Percentiles rank a stretch among this genome's conserved stretches.
phyloP scores from a whole-genome alignment of 225 moss, liverwort and hornwort genomes.

The Takakia lepidozioides region DNA sequence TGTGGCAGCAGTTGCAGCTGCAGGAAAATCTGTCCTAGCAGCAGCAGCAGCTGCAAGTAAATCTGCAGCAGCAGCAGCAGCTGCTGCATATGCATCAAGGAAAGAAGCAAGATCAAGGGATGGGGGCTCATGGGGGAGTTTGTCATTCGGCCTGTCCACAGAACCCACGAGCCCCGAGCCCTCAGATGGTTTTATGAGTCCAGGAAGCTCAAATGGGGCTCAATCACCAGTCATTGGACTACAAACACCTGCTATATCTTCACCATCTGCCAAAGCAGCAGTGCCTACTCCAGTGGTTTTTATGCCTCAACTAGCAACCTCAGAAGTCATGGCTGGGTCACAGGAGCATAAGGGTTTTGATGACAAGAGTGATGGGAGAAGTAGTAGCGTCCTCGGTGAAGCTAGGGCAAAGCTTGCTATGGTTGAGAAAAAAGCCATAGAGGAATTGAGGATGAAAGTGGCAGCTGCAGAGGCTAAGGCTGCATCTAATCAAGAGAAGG shows the following conservation, averaged over 20 bases:
- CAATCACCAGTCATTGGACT: too few species aligned
- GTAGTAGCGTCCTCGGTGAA: conserved; percentile 51
- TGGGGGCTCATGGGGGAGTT: background rate
- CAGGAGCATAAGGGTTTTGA: background rate
- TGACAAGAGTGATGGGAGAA: conserved; percentile 19
- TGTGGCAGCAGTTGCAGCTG: conserved; percentile 9
- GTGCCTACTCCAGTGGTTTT: background rate
- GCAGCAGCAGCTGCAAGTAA: conserved; percentile 4
- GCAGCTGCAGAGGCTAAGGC: conserved; percentile 59
- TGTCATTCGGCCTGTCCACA: conserved; percentile 5
- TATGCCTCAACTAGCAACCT: background rate
- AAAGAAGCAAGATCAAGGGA: conserved; percentile 16
- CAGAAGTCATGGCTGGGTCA: background rate
- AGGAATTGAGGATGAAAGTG: conserved; percentile 75
- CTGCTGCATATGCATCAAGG: conserved; percentile 36
- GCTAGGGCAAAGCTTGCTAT: conserved; percentile 75
- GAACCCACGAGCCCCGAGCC: conserved; percentile 1
- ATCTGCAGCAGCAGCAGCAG: conserved; percentile 23
- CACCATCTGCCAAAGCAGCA: background rate
- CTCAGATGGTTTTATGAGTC: background rate
- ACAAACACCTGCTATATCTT: background rate
- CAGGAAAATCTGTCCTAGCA: conserved; percentile 8
- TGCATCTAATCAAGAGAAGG: conserved; percentile 40
- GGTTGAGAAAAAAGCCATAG: conserved; percentile 71
- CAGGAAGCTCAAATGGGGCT: conserved; percentile 14